These are phyloP conservation scores for Saitozyma sp. DNA, from an alignment of 768 basidiomycete genomes.

Conservation along the genomic window DNA sequence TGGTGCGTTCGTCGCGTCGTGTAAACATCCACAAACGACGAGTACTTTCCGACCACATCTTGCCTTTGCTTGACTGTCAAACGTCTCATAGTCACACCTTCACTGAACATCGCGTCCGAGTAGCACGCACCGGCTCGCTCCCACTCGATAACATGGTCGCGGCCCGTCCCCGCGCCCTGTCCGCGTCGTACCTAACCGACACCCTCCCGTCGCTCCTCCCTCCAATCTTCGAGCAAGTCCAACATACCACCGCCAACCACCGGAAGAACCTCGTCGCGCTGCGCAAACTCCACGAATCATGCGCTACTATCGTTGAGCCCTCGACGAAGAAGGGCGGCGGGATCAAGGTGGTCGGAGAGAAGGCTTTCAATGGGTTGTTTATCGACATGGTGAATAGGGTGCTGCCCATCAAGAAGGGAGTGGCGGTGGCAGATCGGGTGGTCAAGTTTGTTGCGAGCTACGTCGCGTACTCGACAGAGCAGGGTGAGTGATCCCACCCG, in stretches of 20 bases:
- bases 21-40: no score
- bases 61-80: no score
- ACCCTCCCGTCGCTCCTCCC: conserved; percentile 54
- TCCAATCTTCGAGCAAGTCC: conserved; percentile 77
- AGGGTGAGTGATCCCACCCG: conserved; percentile 59
- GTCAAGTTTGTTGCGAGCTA: conserved; percentile 82
- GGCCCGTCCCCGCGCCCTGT: conserved; percentile 18
- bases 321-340: conserved; percentile 56
- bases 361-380: conserved; percentile 69
- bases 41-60: no score
- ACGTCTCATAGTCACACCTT: no score
- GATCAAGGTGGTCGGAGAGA: conserved; percentile 70
- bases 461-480: conserved; percentile 70
- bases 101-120: no score
- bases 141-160: conserved; percentile 15
- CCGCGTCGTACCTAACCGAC: conserved; percentile 36
- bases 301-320: conserved; percentile 57
- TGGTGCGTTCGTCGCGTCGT: no score
- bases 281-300: conserved; percentile 72
- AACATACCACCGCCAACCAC: conserved; percentile 73
- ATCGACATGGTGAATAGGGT: conserved; percentile 63
- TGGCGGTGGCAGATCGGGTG: conserved; percentile 68
- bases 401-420: conserved; percentile 77
- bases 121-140: not conserved
- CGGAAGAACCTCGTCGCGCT: conserved; percentile 84